Base-by-base conservation (phyloP, 2,329 filamentous ascomycete species). In the Penicillium sp. region DNA sequence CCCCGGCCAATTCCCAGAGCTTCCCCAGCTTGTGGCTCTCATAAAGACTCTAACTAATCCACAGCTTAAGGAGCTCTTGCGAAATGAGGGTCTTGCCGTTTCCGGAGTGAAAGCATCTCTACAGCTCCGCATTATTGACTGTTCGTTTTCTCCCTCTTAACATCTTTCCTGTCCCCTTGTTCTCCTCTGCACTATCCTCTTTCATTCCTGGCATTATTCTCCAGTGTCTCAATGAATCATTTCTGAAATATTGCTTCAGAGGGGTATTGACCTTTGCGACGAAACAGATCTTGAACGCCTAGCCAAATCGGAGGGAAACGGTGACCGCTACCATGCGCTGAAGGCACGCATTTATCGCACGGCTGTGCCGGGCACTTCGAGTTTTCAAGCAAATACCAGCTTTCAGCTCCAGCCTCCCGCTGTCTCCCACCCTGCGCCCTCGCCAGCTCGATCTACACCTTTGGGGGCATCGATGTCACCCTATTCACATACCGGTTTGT, bases 41-140 rank as follows among this genome's bases (percentile, higher is more conserved):
- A 71, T 79, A 42, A 82, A 81, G 63, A 77, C 72, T 7, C 69
- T 84, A 45, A 74, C 82, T 47, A 84, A 83, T 64, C 75, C 74
- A 52, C 84, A 91, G 61, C 80, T 96, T 42, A 88, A 89, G 61
- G 78, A 78, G 45, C 85, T 97, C 57, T 87, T 92, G 65, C 80
- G 82, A 55, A 76, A 81, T 53, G 88, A 95, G 72, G 81, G 83
- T 41, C 76, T 95, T 31, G 80, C 82, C 57, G 86, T 88, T 53
- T 88, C 86, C 25, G 93, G 93, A 18, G 86, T 93, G 63, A 98
- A 98, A 76, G 82, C 83, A 29, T 81, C 87, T 37, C 75, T 97
- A 52, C 90, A 95, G 71, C 74, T 75, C 50, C 85, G 92, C 62
- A 87, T 96, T 53, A 81, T 86, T 55, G 76, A 81, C 51, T 81